These are phyloP conservation scores for Alternaria panax DNA, from an alignment of 2,329 filamentous ascomycete species.

Conservation along the genomic window DNA sequence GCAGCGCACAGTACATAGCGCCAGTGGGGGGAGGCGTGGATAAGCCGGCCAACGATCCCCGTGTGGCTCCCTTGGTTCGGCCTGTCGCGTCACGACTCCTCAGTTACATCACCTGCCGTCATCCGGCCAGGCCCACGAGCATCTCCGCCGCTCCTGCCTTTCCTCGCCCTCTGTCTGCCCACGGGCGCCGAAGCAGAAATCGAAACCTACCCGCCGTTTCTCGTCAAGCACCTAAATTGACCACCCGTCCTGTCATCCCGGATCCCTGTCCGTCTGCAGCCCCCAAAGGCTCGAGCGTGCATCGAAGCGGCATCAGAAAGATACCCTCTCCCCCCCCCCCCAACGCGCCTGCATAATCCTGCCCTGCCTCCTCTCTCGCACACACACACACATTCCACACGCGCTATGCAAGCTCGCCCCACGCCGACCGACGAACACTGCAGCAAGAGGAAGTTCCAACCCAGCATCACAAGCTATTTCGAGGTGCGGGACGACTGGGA, in stretches of 20 bases:
- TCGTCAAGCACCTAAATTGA: slow-evolving; percentile 26
- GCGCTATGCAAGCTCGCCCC: slow-evolving; percentile 20
- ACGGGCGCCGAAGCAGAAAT: slow-evolving; percentile 8
- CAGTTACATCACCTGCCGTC: slow-evolving; percentile 21
- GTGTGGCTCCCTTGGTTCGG: slow-evolving; percentile 7
- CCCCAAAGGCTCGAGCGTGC: slow-evolving; percentile 31
- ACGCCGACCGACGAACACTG: slow-evolving; percentile 38
- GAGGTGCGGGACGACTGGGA: slow-evolving; percentile 33
- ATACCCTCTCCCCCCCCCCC: slow-evolving; percentile 19
- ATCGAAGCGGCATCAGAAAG: slow-evolving; percentile 29
- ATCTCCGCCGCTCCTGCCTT: background rate
- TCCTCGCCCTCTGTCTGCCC: background rate
- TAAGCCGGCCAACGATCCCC: slow-evolving; percentile 17
- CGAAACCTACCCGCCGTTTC: slow-evolving; percentile 28
- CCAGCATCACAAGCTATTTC: slow-evolving; percentile 56
- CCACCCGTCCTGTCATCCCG: slow-evolving; percentile 28
- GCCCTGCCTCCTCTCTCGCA: background rate
- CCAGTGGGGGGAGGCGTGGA: slow-evolving; percentile 16
- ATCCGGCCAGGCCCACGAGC: slow-evolving; percentile 3
- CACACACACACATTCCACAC: slow-evolving; percentile 1
- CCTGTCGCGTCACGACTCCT: slow-evolving; percentile 25
- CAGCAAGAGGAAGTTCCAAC: slow-evolving; percentile 55
- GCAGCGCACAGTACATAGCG: slow-evolving; percentile 6
- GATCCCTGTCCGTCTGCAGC: slow-evolving; percentile 16
- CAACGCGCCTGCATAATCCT: slow-evolving; percentile 11